Evolutionary conservation across 2,329 filamentous ascomycete species (phyloP), one percentile per base, ranked within the genome.

Genomic region (Fusarium mangiferae): DNA sequence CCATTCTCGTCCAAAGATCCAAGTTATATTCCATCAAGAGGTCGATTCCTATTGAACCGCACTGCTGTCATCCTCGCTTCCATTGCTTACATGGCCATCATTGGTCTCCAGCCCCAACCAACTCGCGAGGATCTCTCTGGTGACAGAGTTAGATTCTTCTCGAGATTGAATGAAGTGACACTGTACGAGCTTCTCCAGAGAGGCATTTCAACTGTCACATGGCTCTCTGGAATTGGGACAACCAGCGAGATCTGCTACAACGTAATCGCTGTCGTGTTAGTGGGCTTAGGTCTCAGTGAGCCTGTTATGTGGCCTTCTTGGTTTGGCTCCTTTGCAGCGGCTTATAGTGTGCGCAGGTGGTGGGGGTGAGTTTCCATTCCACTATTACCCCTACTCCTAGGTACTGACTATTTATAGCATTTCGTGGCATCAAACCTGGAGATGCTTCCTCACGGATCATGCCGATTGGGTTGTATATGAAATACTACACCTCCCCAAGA

Each of bases 371-470:
- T 46, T 42, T n/a, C 0, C 2, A 28, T 46, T 46, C 26, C 24
- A 28, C 12, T 1, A 28, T 22, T 13, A 22, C 7, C 14, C 20
- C 5, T 10, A 28, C 4, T 3, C 0, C 14, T 10, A 5, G 20
- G 5, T 46, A 14, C 44, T 46, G 17, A 46, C 44, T 28, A 11
- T 26, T 46, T 28, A 13, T 20, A 46, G 44, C 44, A 9, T 46
- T 14, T 28, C 44, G 14, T 28, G 44, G 44, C 44, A 46, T 46
- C 44, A 46, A 46, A 46, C 44, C 24, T 46, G 44, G 44, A 26
- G 44, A 3, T 46, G 24, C 18, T 46, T 46, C 24, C 45, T 48
- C 18, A 48, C 26, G 12, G 45, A 48, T 48, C 26, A 48, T 4
- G 45, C 26, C 24, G 18, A 22, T 22, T 48, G 45, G 45, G 20